Base-by-base conservation (phyloP, 2,329 filamentous ascomycete genomes). In the Diaporthe ilicicola region DNA sequence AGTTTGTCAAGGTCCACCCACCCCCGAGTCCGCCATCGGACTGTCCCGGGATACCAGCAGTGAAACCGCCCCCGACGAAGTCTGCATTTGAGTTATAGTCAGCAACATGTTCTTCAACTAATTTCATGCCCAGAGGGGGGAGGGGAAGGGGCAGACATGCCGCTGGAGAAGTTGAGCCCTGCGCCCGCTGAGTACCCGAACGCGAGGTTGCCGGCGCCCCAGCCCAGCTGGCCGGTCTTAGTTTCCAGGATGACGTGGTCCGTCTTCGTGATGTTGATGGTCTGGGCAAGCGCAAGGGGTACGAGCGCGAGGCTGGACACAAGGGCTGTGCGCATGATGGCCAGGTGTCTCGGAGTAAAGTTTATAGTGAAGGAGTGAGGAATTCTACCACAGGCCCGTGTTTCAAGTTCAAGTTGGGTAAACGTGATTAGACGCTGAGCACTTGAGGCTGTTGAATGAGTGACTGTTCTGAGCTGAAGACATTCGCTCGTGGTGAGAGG, bases 131-230 rank as follows among this genome's bases (percentile, higher is more conserved):
- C 17, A n/a, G 32, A 13, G 48, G 15, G 29, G 29, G 15, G n/a
- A 2, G 22, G 22, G 17, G 2, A 29, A 17, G 2, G 10, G 3
- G 2, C 1, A 19, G 27, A 15, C 66, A 48, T 68, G 61, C 66
- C 55, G 2, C 29, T 27, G 7, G 50, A 46, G 17, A 68, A 68
- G 32, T 68, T 68, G 15, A 68, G 53, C 4, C 66, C 66, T 24
- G 44, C 51, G 24, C 66, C 66, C 15, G 66, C 66, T 7, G 53
- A 59, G 32, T 68, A 68, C 4, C 66, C 66, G 24, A 68, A 68
- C 8, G 54, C 39, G 24, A 68, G 66, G 15, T 46, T 56, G 10
- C 34, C 42, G 0, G 54, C 66, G 53, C 66, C 66, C 66, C 66
- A 68, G 27, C 66, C 66, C 17, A 68, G 29, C n/a, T 37, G 24